Conservation (phyloP, 371 early-diverging fungal species). For the Mucor mucedo region DNA sequence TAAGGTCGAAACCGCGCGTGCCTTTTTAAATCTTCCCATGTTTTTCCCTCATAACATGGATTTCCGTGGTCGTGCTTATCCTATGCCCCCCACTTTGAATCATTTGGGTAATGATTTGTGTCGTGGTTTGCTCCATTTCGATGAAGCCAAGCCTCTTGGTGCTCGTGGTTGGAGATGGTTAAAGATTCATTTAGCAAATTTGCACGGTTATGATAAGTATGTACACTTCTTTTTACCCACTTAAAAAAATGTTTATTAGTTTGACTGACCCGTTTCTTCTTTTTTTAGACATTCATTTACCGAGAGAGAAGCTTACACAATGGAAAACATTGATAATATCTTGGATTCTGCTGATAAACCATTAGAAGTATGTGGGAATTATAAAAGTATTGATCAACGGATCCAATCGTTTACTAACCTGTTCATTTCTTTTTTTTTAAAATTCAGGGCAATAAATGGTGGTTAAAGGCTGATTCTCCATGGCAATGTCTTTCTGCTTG, state of each 20-base stretch:
- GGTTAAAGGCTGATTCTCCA: slow-evolving; percentile 91
- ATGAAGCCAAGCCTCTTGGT: slow-evolving; percentile 87
- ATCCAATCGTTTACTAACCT: background rate
- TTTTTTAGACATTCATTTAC: slow-evolving; percentile 71
- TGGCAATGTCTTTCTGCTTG: slow-evolving; percentile 96
- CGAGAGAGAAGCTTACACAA: slow-evolving; percentile 79
- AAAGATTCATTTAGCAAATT: slow-evolving; percentile 94
- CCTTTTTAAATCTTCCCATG: slow-evolving; percentile 86
- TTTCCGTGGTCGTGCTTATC: slow-evolving; percentile 98
- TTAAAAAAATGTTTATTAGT: background rate
- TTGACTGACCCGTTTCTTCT: slow-evolving; percentile 2
- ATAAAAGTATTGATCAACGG: background rate
- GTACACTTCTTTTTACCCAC: slow-evolving; percentile 7
- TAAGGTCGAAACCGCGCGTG: slow-evolving; percentile 94
- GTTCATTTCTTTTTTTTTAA: background rate
- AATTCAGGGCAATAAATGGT: slow-evolving; percentile 80
- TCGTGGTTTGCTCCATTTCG: slow-evolving; percentile 90
- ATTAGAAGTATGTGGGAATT: slow-evolving; percentile 40
- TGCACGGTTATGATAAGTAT: slow-evolving; percentile 89
- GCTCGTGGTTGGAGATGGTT: slow-evolving; percentile 89
- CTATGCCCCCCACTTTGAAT: slow-evolving; percentile 94
- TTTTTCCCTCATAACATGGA: slow-evolving; percentile 98
- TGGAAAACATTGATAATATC: slow-evolving; percentile 78
- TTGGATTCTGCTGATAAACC: slow-evolving; percentile 87
- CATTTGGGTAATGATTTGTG: slow-evolving; percentile 97